A percentile compares a stretch with the other conserved stretches of the same genome.
Conservation (phyloP, 108 stramenopile species). For the Nitzschia sp. region DNA sequence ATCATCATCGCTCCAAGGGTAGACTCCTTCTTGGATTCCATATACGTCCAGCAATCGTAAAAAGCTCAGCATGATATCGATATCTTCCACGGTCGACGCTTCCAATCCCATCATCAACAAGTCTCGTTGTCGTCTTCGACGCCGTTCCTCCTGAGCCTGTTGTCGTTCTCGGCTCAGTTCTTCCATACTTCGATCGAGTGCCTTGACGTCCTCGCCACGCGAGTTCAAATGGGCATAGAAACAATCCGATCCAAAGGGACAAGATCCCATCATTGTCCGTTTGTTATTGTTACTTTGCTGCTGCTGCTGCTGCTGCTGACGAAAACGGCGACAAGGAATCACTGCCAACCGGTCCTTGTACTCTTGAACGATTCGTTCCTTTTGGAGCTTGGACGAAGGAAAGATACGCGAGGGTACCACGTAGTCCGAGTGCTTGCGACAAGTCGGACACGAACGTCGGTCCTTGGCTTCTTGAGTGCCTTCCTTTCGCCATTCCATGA, state of each 20-base stretch:
- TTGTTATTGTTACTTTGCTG: no score
- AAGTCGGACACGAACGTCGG: conserved; percentile 50
- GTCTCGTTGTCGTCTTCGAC: conserved; percentile 22
- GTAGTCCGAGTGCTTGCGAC: conserved; percentile 44
- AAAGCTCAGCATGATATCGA: conserved; percentile 6
- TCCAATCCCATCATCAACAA: not conserved
- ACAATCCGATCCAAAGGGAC: conserved; percentile 61
- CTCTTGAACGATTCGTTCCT: conserved; percentile 20
- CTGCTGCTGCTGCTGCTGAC: conserved; percentile 20
- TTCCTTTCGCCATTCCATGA: conserved; percentile 58
- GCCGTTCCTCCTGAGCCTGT: conserved; percentile 26
- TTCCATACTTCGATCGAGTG: conserved; percentile 35
- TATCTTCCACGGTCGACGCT: conserved; percentile 8
- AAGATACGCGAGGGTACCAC: conserved; percentile 39
- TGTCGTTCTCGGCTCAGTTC: conserved; percentile 21
- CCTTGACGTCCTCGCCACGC: conserved; percentile 43
- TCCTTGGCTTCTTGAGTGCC: not conserved
- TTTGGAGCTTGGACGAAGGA: conserved; percentile 33
- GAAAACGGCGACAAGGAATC: conserved; percentile 36
- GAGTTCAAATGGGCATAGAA: conserved; percentile 52
- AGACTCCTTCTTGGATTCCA: conserved; percentile 3
- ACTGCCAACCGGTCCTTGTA: conserved; percentile 40
- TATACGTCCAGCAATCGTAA: conserved; percentile 11
- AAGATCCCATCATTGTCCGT: no score
- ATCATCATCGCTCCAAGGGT: conserved; percentile 6